Percentiles rank a stretch among this genome's conserved stretches.
phyloP scores from a whole-genome alignment of 768 basidiomycete genomes.

The Arthromyces matolae region DNA sequence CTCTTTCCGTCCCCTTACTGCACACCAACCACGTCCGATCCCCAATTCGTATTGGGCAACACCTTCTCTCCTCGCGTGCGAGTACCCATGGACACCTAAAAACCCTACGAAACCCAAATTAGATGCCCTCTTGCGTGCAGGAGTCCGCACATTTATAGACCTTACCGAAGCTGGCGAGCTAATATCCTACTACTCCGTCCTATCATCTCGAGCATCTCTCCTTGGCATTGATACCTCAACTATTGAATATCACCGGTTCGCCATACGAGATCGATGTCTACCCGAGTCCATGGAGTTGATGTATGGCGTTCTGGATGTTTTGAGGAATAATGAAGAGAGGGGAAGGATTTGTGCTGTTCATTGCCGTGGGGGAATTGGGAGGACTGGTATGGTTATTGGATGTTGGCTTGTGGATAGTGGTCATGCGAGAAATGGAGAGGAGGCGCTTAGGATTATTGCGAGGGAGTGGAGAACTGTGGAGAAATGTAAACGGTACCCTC shows the following conservation, averaged over 20 bases:
- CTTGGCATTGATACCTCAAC: constrained; percentile 51
- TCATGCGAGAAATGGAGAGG: constrained; percentile 55
- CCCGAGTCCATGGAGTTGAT: constrained; percentile 60
- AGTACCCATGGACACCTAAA: constrained; percentile 73
- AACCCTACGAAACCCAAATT: constrained; percentile 61
- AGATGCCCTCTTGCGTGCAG: constrained; percentile 65
- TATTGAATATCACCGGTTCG: constrained; percentile 76
- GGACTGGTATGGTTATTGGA: constrained; percentile 60
- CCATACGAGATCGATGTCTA: constrained; percentile 68
- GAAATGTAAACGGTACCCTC: constrained; percentile 71
- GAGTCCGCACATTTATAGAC: constrained; percentile 80
- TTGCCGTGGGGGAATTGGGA: constrained; percentile 75
- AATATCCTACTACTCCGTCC: constrained; percentile 54
- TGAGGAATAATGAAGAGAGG: constrained; percentile 56
- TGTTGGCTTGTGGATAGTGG: constrained; percentile 77
- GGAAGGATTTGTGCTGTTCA: constrained; percentile 70
- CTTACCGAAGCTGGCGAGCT: constrained; percentile 82
- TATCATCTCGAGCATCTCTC: constrained; percentile 48
- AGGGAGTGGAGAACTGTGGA: constrained; percentile 72
- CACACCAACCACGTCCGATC: constrained; percentile 49
- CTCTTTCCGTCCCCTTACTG: constrained; percentile 20
- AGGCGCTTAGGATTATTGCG: constrained; percentile 63
- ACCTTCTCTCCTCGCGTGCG: constrained; percentile 67
- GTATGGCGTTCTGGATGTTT: constrained; percentile 52
- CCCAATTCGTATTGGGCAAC: constrained; percentile 89